Evolutionary conservation across 1,139 yeast species (phyloP), one percentile per base, ranked within the genome.

Genomic region (Kodamaea plutei): DNA sequence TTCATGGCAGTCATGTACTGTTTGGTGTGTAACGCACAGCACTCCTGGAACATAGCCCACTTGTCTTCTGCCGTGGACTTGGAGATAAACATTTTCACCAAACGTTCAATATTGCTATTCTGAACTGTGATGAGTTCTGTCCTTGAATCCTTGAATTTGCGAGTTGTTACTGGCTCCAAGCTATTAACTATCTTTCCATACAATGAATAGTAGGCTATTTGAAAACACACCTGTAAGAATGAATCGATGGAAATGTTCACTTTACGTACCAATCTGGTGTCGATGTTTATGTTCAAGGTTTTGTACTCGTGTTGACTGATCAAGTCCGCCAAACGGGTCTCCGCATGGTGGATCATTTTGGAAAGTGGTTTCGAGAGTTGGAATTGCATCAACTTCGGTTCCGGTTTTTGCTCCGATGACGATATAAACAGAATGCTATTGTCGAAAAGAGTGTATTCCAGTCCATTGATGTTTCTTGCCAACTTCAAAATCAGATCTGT

Each of bases 281-380:
- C 64, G 43, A 75, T 47, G 39, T 62, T 64, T 31, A 68, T 44
- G 26, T 52, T 54, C 34, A 60, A 44, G 3, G 75, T 69, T 30
- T 66, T 62, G 38, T 73, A 74, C 41, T 78, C 80, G 55, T 82
- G 87, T 45, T 82, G 85, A 41, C 79, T 73, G 32, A 83, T 79
- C 42, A 81, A 64, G 55, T 83, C 93, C 2, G 89, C 82, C 39
- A 83, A 60, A 41, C 88, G 69, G 0, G 89, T 83, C 50, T 83
- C 91, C 1, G 88, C 79, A 23, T 81, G 61, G 54, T 79, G 88
- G 19, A 83, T 73, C 18, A 76, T 61, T 36, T 56, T 59, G 31
- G 54, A 57, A 20, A 68, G 50, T 31, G 64, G 71, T 1, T 64
- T 64, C 5, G 81, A 71, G 38, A 73, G 62, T 12, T 62, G 60